Percentiles rank a stretch among this genome's conserved stretches.
Conservation (phyloP, 345 rosid genomes). For the Rhizophora mangle region DNA sequence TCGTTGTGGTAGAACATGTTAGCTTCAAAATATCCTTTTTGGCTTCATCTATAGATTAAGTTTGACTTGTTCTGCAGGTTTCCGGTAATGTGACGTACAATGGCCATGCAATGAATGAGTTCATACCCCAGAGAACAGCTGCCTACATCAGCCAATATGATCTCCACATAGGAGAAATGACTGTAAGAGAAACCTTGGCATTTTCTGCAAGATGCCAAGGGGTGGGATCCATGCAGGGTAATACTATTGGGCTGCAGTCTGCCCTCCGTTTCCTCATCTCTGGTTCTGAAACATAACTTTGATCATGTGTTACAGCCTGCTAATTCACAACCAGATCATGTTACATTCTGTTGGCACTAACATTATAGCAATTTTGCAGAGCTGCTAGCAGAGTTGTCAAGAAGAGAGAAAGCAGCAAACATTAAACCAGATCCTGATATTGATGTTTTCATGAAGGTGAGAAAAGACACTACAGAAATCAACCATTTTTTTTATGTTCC, state of each 20-base stretch:
- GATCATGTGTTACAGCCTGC: constrained; percentile 34
- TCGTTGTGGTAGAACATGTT: too few relatives aligned
- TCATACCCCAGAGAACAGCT: constrained; percentile 56
- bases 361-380: constrained; percentile 32
- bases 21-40: too few relatives aligned
- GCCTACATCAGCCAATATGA: constrained; percentile 64
- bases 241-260: neutral
- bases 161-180: constrained; percentile 48
- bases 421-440: constrained; percentile 72
- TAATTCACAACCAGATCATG: neutral
- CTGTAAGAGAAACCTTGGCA: constrained; percentile 68
- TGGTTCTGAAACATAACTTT: too few relatives aligned
- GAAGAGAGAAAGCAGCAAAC: constrained; percentile 66
- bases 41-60: too few relatives aligned
- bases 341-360: neutral
- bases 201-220: constrained; percentile 65
- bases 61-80: constrained; percentile 26
- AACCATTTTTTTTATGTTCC: too few relatives aligned
- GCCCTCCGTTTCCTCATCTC: too few relatives aligned
- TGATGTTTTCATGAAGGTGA: constrained; percentile 75
- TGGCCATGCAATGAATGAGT: constrained; percentile 47
- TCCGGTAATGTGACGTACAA: constrained; percentile 55
- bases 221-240: constrained; percentile 58
- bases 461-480: neutral
- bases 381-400: constrained; percentile 51